These are phyloP conservation scores for Arctium minus DNA, from an alignment of 129 eudicot species.

Conservation along the genomic window DNA sequence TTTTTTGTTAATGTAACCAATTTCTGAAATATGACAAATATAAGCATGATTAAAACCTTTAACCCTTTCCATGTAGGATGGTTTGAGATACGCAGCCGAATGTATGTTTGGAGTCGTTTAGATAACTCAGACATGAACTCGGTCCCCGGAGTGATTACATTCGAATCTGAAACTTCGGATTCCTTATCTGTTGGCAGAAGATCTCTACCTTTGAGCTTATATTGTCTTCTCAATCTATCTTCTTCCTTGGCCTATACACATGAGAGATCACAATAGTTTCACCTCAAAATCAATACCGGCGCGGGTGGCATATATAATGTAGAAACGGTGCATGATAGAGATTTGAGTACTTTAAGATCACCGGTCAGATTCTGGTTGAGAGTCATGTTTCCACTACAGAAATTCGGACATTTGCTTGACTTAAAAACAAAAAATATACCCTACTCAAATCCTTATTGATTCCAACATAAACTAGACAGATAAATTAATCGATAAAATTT, in stretches of 20 bases:
- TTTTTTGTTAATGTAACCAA: not conserved
- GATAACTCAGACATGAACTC: slow-evolving; percentile 48
- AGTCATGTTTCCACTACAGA: not conserved
- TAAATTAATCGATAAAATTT: no score
- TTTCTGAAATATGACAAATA: not conserved
- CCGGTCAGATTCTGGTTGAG: not conserved
- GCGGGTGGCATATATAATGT: not conserved
- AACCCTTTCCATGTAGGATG: slow-evolving; percentile 41
- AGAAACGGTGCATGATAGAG: not conserved
- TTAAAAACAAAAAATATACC: no score
- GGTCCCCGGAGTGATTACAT: slow-evolving; percentile 43
- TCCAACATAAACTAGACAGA: not conserved
- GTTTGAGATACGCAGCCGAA: slow-evolving; percentile 21
- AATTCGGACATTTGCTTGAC: no score
- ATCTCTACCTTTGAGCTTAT: slow-evolving; percentile 28
- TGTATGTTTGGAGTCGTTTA: slow-evolving; percentile 34
- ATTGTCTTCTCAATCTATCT: slow-evolving; percentile 25
- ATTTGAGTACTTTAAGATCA: not conserved
- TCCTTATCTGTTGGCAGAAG: slow-evolving; percentile 22
- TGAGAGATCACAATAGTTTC: not conserved
- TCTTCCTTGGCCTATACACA: slow-evolving; percentile 33
- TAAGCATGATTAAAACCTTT: slow-evolving; percentile 25
- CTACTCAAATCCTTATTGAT: not conserved
- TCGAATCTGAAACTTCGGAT: slow-evolving; percentile 34
- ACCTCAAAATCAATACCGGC: not conserved